Percentiles rank a stretch among this genome's conserved stretches.
Evolutionary conservation across 768 basidiomycete genomes (phyloP).

Genomic region (Termitomyces sp.): DNA sequence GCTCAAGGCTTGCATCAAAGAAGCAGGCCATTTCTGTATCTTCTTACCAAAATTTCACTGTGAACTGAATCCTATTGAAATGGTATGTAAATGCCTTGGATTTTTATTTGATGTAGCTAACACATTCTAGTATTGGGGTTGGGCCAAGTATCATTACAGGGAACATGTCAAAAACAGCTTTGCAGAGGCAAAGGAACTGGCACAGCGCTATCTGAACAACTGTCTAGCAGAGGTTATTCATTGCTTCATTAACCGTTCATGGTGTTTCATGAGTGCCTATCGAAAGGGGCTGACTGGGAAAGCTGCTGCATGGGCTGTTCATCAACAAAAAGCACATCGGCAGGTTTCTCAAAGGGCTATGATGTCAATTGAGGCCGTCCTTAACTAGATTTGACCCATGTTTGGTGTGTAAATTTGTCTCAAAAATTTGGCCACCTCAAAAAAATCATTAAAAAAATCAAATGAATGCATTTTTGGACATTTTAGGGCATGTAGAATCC

Average conservation of each 20-base stretch:
- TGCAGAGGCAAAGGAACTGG: slow-evolving; percentile 2
- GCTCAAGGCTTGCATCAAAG: too few species aligned
- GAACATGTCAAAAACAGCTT: not conserved
- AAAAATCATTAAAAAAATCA: not conserved
- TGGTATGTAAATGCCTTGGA: not conserved
- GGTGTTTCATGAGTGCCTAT: too few species aligned
- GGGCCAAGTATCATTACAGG: slow-evolving; percentile 2
- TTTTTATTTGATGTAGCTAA: not conserved
- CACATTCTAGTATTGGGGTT: not conserved
- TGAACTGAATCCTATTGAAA: not conserved
- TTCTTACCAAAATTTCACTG: too few species aligned
- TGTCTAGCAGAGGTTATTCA: not conserved
- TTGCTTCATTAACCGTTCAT: too few species aligned
- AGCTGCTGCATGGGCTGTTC: too few species aligned
- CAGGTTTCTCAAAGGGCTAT: not conserved
- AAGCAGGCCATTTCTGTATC: not conserved
- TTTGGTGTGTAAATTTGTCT: too few species aligned
- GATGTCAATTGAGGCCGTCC: not conserved
- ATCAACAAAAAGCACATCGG: too few species aligned
- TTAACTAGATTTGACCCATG: not conserved
- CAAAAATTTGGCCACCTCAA: not conserved
- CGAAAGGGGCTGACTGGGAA: too few species aligned
- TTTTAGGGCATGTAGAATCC: not conserved
- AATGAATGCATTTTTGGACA: not conserved
- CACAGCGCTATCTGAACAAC: not conserved